These are phyloP conservation scores for Mortierella sp. DNA, from an alignment of 371 early-diverging fungal species.

Conservation along the genomic window DNA sequence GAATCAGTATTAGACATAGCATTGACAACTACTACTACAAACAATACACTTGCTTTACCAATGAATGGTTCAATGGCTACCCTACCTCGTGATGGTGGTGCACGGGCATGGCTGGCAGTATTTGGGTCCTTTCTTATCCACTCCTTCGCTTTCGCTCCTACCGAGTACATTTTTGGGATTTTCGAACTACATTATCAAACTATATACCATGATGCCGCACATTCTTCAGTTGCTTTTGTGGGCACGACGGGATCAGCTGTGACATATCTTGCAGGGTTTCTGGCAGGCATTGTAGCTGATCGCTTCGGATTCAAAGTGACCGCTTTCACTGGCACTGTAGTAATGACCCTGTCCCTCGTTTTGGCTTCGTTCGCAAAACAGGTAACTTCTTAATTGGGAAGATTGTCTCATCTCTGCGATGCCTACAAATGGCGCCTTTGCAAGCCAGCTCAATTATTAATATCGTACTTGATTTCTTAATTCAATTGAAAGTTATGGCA, in stretches of 20 bases:
- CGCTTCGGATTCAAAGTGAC: slow-evolving; percentile 49
- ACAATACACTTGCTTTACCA: background rate
- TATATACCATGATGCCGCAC: slow-evolving; percentile 25
- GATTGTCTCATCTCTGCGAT: background rate
- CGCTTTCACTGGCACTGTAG: slow-evolving; percentile 22
- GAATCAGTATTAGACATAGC: background rate
- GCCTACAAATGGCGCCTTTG: background rate
- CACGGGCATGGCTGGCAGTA: slow-evolving; percentile 40
- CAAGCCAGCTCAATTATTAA: background rate
- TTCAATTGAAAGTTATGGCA: slow-evolving; percentile 37
- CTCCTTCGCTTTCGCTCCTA: slow-evolving; percentile 49
- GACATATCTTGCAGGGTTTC: slow-evolving; percentile 46
- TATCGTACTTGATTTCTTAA: background rate
- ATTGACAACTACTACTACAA: background rate
- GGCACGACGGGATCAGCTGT: slow-evolving; percentile 49
- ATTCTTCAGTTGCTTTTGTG: slow-evolving; percentile 50
- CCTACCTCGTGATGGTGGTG: slow-evolving; percentile 32
- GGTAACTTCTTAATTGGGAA: slow-evolving; percentile 16
- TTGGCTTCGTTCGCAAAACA: slow-evolving; percentile 44
- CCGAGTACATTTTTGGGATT: slow-evolving; percentile 50
- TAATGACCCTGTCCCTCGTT: slow-evolving; percentile 41
- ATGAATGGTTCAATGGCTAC: background rate
- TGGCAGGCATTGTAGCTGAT: slow-evolving; percentile 52
- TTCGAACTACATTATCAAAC: slow-evolving; percentile 47
- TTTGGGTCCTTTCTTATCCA: slow-evolving; percentile 47